Conservation (phyloP, 2,329 filamentous ascomycete species). For the Rutstroemia sp. region DNA sequence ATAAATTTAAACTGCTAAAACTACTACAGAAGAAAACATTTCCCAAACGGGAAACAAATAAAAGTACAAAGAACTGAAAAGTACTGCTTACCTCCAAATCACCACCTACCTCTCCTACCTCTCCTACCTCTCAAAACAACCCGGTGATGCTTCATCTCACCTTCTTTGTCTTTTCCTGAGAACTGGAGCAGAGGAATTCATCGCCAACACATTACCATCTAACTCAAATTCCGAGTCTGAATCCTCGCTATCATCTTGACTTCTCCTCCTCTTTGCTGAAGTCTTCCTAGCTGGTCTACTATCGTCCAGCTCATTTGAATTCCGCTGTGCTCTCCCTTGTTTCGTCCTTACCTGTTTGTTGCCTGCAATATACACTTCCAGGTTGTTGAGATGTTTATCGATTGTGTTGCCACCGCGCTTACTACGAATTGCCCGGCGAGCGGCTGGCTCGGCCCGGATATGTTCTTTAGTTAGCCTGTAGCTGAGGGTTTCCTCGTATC, state of each 20-base stretch:
- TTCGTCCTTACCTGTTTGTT: neutral
- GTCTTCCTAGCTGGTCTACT: neutral
- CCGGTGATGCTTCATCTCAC: neutral
- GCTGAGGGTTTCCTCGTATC: slow-evolving; percentile 21
- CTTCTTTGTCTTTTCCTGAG: neutral
- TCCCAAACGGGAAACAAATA: neutral
- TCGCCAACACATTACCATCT: neutral
- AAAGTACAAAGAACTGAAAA: neutral
- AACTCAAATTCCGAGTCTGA: neutral
- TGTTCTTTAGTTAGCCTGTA: slow-evolving; percentile 21
- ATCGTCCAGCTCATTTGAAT: too few species aligned
- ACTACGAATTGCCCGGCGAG: slow-evolving; percentile 13
- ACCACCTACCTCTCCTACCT: neutral
- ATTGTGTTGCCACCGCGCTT: slow-evolving; percentile 23
- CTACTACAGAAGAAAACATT: too few species aligned
- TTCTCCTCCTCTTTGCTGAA: slow-evolving; percentile 2
- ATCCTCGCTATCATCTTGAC: neutral
- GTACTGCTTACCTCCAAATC: neutral
- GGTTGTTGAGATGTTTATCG: slow-evolving; percentile 23
- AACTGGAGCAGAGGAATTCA: neutral
- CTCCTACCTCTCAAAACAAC: neutral
- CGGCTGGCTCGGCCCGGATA: slow-evolving; percentile 14
- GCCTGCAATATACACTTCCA: slow-evolving; percentile 20
- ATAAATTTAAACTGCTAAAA: too few species aligned
- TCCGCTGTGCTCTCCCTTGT: too few species aligned